Evolutionary conservation across 2,329 filamentous ascomycete species (phyloP).

Genomic region (Tolypocladium album): DNA sequence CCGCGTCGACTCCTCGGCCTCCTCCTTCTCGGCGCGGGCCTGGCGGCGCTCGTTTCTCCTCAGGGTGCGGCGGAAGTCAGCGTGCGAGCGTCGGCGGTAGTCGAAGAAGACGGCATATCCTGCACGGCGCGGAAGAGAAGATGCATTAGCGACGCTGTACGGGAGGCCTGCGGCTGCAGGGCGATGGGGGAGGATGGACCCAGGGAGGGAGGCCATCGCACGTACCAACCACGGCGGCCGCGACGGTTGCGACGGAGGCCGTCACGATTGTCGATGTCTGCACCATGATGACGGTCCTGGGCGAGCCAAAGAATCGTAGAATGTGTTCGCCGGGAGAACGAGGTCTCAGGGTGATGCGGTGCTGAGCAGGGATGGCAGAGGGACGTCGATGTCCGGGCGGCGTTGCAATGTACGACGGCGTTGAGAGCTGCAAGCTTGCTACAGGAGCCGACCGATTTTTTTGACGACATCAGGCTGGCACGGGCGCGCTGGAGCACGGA

Average conservation of each 20-base stretch:
- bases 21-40: slow-evolving; percentile 60
- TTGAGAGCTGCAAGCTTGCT: not conserved
- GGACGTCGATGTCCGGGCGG: not conserved
- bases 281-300: slow-evolving; percentile 24
- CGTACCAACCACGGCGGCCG: slow-evolving; percentile 49
- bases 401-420: not conserved
- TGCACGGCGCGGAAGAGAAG: slow-evolving; percentile 14
- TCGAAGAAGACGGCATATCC: slow-evolving; percentile 62
- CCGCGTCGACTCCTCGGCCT: slow-evolving; percentile 53
- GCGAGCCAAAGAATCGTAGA: slow-evolving; percentile 5
- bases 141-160: not conserved
- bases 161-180: not conserved
- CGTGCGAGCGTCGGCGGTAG: slow-evolving; percentile 51
- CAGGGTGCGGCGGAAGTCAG: slow-evolving; percentile 55
- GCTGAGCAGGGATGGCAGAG: not conserved
- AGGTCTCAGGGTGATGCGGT: slow-evolving; percentile 1
- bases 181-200: not conserved
- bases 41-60: slow-evolving; percentile 68
- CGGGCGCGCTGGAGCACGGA: slow-evolving; percentile 1
- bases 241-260: slow-evolving; percentile 49
- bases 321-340: not conserved
- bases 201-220: slow-evolving; percentile 3
- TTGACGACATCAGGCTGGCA: slow-evolving; percentile 4
- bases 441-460: slow-evolving; percentile 5
- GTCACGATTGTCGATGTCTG: slow-evolving; percentile 46